These are phyloP conservation scores for Geranomyces variabilis DNA, from an alignment of 192 early-diverging fungal genomes.

Conservation along the genomic window DNA sequence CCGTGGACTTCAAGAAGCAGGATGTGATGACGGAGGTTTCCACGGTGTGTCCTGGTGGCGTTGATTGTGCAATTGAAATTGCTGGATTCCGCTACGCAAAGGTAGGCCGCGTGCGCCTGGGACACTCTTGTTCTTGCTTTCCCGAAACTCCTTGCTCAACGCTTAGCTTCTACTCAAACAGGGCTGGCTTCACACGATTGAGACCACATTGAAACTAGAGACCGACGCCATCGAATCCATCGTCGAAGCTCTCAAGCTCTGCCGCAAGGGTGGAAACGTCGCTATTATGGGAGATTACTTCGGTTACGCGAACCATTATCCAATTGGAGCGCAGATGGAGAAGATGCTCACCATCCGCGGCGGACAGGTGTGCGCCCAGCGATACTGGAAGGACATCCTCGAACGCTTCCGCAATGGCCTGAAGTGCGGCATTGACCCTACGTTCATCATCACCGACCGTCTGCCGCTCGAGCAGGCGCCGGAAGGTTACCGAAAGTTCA, in stretches of 20 bases:
- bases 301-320: slow-evolving; percentile 34
- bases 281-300: slow-evolving; percentile 36
- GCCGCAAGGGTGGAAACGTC: slow-evolving; percentile 38
- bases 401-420: slow-evolving; percentile 34
- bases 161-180: too few relatives aligned
- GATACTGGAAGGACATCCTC: slow-evolving; percentile 48
- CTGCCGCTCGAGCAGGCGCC: slow-evolving; percentile 43
- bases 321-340: slow-evolving; percentile 36
- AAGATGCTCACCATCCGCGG: slow-evolving; percentile 25
- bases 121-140: too few relatives aligned
- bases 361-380: slow-evolving; percentile 51
- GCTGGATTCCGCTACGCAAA: slow-evolving; percentile 62
- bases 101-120: too few relatives aligned
- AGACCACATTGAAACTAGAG: slow-evolving; percentile 48
- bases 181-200: slow-evolving; percentile 44
- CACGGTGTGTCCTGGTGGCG: slow-evolving; percentile 33
- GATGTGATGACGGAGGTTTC: slow-evolving; percentile 41
- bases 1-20: slow-evolving; percentile 10
- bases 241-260: slow-evolving; percentile 46
- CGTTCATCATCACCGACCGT: slow-evolving; percentile 51
- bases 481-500: slow-evolving; percentile 48
- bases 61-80: slow-evolving; percentile 41
- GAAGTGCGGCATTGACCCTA: slow-evolving; percentile 47
- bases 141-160: too few relatives aligned
- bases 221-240: slow-evolving; percentile 54